Base-by-base conservation (phyloP, 768 basidiomycete genomes). In the Hygrocybe coccinea region DNA sequence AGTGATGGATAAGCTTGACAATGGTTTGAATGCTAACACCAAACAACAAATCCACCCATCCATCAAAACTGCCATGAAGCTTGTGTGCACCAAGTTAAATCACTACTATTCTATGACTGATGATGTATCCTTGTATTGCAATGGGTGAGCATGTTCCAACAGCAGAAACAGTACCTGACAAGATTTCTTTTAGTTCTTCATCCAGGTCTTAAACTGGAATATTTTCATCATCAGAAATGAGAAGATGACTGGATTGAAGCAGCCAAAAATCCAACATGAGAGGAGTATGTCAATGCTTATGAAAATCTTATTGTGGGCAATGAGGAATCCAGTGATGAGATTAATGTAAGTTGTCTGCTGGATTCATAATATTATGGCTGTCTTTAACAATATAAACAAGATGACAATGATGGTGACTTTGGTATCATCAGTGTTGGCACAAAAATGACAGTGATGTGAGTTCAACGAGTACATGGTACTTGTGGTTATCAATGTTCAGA, bases 121-220 rank as follows among this genome's bases (percentile, higher is more conserved):
- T 3, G 67, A 29, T 29, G 29, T 35, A 1, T 64, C 63, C 1
- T 38, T 56, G 2, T 37, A 69, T 68, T 37, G 62, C 65, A 1
- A 64, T 66, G 61, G 52, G 68, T 68, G 41, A 10, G 29, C 29
- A 29, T 29, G 29, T 29, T 29, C 29, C 29, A 29, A 29, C 29
- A 29, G 29, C 29, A 29, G 29, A 8, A 8, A 29, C 29, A 29
- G 29, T 29, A 29, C 29, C 29, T 29, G 29, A 29, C 8, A 8
- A 29, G 29, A 29, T 29, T 29, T 29, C 29, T 74, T 10, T 21
- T 29, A 49, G 48, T 49, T 17, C 29, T 49, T 15, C 70, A 74
- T 56, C 73, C 71, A 2, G 56, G 57, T 0, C 63, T 71, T 63
- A 74, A 74, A 59, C 64, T 73, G 1, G 52, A 56, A 11, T 76